These are phyloP conservation scores for Ascochyta lentis DNA, from an alignment of 2,329 filamentous ascomycete species.

Conservation along the genomic window DNA sequence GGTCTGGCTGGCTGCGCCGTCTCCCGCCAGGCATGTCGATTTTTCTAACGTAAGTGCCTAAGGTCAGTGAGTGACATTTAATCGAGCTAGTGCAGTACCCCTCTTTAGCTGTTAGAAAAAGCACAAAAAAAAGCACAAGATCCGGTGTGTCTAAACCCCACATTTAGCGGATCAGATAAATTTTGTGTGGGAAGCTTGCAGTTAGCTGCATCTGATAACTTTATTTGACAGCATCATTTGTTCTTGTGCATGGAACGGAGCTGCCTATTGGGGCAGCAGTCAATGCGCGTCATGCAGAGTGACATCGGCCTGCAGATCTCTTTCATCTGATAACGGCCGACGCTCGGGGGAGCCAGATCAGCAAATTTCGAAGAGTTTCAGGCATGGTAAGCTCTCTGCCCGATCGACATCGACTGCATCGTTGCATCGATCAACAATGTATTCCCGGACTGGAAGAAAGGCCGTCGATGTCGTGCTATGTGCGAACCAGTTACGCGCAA, in stretches of 20 bases:
- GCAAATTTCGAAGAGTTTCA: neutral
- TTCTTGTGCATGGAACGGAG: slow-evolving; percentile 23
- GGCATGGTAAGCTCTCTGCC: neutral
- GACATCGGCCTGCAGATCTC: slow-evolving; percentile 29
- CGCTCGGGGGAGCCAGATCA: slow-evolving; percentile 28
- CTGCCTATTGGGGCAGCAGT: slow-evolving; percentile 25
- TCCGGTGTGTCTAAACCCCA: slow-evolving; percentile 20
- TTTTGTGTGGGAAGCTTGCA: slow-evolving; percentile 19
- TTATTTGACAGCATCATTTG: slow-evolving; percentile 17
- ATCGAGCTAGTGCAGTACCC: slow-evolving; percentile 18
- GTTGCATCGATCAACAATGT: slow-evolving; percentile 13
- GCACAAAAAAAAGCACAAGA: slow-evolving; percentile 14
- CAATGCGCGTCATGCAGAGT: slow-evolving; percentile 28
- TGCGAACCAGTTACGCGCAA: slow-evolving; percentile 9
- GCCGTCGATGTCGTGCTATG: slow-evolving; percentile 15
- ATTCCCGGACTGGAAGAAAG: slow-evolving; percentile 13
- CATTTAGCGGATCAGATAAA: slow-evolving; percentile 43
- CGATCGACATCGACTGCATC: slow-evolving; percentile 15
- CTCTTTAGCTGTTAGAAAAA: slow-evolving; percentile 25
- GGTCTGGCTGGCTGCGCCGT: slow-evolving; percentile 6
- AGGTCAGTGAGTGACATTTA: slow-evolving; percentile 7
- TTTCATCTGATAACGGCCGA: slow-evolving; percentile 44
- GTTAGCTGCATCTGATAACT: slow-evolving; percentile 45
- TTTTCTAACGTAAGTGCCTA: slow-evolving; percentile 26
- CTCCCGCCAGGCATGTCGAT: slow-evolving; percentile 1